Evolutionary conservation across 2,329 filamentous ascomycete genomes (phyloP).

Genomic region (Tolypocladium cylindrosporum): DNA sequence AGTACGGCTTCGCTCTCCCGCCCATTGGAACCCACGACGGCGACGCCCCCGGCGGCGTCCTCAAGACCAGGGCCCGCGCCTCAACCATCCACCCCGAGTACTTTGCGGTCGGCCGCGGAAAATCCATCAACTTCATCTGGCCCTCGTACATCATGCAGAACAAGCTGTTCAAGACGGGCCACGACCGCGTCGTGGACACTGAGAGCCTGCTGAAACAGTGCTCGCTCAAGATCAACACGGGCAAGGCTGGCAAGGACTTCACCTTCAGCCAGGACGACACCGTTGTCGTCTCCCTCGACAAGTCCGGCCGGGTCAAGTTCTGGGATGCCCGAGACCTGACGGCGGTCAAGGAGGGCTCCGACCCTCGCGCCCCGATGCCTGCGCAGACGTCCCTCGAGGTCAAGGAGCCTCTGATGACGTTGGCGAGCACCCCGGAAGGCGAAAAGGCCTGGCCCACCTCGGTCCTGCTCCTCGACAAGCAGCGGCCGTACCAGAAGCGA

Average conservation of each 20-base stretch:
- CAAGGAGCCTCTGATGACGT: constrained; percentile 74
- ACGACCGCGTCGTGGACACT: constrained; percentile 67
- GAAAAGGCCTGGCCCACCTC: constrained; percentile 98
- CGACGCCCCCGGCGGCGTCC: constrained; percentile 79
- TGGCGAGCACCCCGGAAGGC: constrained; percentile 74
- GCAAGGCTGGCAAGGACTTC: constrained; percentile 97
- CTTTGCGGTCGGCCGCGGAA: constrained; percentile 91
- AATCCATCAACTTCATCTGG: constrained; percentile 87
- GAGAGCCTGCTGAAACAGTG: constrained; percentile 81
- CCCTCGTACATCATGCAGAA: constrained; percentile 53
- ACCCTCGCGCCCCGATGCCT: constrained; percentile 41
- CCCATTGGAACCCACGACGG: constrained; percentile 79
- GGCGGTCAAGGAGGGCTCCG: constrained; percentile 38
- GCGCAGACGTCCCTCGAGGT: constrained; percentile 59
- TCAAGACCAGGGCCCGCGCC: constrained; percentile 90
- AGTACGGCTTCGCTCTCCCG: constrained; percentile 80
- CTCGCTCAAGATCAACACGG: constrained; percentile 87
- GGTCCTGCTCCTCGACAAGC: constrained; percentile 91
- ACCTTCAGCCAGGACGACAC: constrained; percentile 95
- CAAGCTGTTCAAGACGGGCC: constrained; percentile 51
- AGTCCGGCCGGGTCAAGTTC: constrained; percentile 92
- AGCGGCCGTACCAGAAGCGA: constrained; percentile 83
- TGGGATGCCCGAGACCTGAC: constrained; percentile 88
- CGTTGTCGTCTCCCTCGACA: constrained; percentile 89
- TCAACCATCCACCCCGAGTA: constrained; percentile 85